Evolutionary conservation across 306 rosid species (phyloP).

Genomic region (Echinosophora koreensis): DNA sequence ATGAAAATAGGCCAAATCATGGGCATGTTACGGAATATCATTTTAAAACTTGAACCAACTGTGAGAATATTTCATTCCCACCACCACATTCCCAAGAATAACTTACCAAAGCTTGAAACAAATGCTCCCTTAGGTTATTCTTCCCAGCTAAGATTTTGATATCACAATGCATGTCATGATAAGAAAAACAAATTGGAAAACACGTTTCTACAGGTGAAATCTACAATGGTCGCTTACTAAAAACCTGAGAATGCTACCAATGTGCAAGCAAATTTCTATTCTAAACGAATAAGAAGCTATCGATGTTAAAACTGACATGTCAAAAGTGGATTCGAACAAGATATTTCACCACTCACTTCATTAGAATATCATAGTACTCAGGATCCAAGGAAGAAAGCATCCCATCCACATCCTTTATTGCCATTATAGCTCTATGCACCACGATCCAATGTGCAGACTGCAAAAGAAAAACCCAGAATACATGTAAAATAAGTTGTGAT

Average conservation of each 20-base stretch:
- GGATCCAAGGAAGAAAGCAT: constrained; percentile 95
- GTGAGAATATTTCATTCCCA: too few species aligned
- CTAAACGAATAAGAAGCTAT: background rate
- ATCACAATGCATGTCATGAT: too few species aligned
- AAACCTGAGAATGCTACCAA: constrained; percentile 9
- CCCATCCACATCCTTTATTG: constrained; percentile 93
- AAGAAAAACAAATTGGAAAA: too few species aligned
- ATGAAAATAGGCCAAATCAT: too few species aligned
- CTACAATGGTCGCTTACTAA: background rate
- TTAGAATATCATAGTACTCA: constrained; percentile 96
- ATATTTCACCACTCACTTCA: constrained; percentile 71
- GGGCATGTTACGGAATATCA: too few species aligned
- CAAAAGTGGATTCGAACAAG: constrained; percentile 9
- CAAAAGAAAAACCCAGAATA: constrained; percentile 29
- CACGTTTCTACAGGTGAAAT: too few species aligned
- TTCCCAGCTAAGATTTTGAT: too few species aligned
- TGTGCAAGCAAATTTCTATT: background rate
- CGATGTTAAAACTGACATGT: constrained; percentile 1
- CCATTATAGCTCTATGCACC: constrained; percentile 96
- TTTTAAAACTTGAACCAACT: too few species aligned
- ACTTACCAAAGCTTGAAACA: too few species aligned
- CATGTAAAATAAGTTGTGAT: constrained; percentile 3
- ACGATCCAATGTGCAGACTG: constrained; percentile 97
- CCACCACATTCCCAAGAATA: too few species aligned
- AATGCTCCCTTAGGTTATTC: too few species aligned